Base-by-base conservation (phyloP, 164 flowering plant genomes). In the Santalum album region DNA sequence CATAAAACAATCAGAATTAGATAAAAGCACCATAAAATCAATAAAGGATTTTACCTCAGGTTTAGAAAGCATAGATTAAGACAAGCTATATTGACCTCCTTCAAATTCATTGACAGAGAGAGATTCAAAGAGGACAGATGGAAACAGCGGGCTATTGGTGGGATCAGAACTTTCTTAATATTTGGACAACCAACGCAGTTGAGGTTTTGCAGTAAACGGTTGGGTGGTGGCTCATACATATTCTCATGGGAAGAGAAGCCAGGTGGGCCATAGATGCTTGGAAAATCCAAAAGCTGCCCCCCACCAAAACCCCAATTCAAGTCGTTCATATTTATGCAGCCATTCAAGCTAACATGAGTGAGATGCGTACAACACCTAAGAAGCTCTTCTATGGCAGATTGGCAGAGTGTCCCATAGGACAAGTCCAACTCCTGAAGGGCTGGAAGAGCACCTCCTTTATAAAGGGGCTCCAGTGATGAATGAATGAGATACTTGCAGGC, bases 171-270 rank as follows among this genome's bases (percentile, higher is more conserved):
- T 65, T 80, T 88, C 67, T 78, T 83, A 34, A 92, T 84, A 70
- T 83, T 92, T 44, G 80, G 79, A 67, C 98, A 92, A 11, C 96
- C 95, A 47, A 92, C 98, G 63, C 98, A 92, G 65, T 86, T 88
- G 17, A 92, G 85, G 56, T 77, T 81, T 71, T 88, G 82, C 62
- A 92, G 77, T 54, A 83, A 65, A 9, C 87, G 85, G 47, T 73
- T 69, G 32, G 84, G 72, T 38, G 57, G 79, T 29, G 70, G 55
- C 52, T 64, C 70, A 7, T 18, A 51, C 49, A 53, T 26, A 47
- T 54, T 53, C 57, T 64, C 69, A 34, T n/a, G 29, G 22, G 72
- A 60, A 49, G 58, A 47, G n/a, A 49, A 16, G 15, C 16, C 59
- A 70, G 57, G 53, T 24, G 73, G 47, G 15, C 16, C 56, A 47